Evolutionary conservation across 768 basidiomycete species (phyloP), one percentile per base, ranked within the genome.

Genomic region (Boletales sp.): DNA sequence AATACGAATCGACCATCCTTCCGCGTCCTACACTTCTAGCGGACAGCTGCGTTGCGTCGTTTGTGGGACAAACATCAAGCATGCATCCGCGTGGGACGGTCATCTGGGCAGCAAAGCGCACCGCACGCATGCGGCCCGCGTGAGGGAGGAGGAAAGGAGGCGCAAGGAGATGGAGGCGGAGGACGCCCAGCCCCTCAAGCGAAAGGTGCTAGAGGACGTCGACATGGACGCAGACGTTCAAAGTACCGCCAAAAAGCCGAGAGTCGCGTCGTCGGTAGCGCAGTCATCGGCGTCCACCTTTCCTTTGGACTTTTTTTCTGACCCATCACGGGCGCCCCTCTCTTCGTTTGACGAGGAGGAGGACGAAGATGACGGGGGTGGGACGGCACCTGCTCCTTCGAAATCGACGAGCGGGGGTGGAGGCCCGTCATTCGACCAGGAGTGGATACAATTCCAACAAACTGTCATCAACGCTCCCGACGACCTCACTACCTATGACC

Each of bases 41-140:
- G 87, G 88, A 41, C 84, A 87, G 60, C 73, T 93, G 28, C 79
- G 82, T 50, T 93, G 90, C 58, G 60, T 73, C 5, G 78, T 82
- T 21, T 93, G 90, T 60, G 74, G 74, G 2, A 76, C 72, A 11
- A 50, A 68, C 17, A 75, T 93, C 49, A 92, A 90, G 59, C 82
- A 90, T 59, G 78, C 87, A 4, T 81, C 86, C 21, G 86, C 86
- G n/a, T 93, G 90, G 90, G 83, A 90, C 51, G 88, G 90, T 18
- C 90, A 93, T 68, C 65, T 93, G 17, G 89, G 85, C 12, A 89
- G 86, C 70, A 92, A 92, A 70, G 68, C 68, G 2, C 90, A 93
- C 63, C 81, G 90, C 32, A 83, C 74, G 36, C 84, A 81, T 59
- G 81, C 84, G 15, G 74, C 75, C 11, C 78, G 79, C 15, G 60